These are phyloP conservation scores for Chloromonas sp. DNA, from an alignment of 163 green algal genomes.

Conservation along the genomic window DNA sequence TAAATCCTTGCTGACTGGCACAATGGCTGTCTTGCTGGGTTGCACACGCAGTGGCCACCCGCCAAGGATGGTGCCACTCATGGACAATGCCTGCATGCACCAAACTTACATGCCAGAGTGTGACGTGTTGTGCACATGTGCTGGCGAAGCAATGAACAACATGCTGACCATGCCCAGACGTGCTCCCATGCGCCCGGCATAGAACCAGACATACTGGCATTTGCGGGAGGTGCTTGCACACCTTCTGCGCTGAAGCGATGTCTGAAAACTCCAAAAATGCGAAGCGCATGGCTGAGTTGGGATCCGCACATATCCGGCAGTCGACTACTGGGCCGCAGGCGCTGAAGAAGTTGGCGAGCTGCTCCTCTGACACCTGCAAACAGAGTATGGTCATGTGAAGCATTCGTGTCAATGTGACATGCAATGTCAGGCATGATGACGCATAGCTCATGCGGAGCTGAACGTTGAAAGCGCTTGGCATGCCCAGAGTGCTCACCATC, in stretches of 20 bases:
- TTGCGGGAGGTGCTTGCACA: neutral
- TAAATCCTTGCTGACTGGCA: constrained; percentile 87
- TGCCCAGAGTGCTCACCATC: neutral
- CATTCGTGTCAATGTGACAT: no score
- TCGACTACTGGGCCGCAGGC: constrained; percentile 82
- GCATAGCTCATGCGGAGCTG: no score
- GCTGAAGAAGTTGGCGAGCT: constrained; percentile 71
- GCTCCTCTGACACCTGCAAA: constrained; percentile 63
- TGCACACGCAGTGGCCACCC: constrained; percentile 70
- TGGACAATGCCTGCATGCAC: constrained; percentile 53
- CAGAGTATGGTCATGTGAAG: neutral
- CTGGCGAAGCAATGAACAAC: neutral
- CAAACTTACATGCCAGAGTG: neutral
- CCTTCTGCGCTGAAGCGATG: constrained; percentile 48
- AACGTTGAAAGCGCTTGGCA: no score
- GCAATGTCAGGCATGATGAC: no score
- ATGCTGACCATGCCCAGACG: neutral
- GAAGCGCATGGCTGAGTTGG: constrained; percentile 86
- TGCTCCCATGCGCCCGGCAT: neutral
- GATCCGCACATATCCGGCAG: constrained; percentile 89
- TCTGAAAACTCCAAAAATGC: constrained; percentile 90
- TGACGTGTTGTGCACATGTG: neutral
- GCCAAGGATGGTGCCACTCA: constrained; percentile 69
- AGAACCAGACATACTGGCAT: neutral
- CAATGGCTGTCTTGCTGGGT: constrained; percentile 88